Evolutionary conservation across 768 basidiomycete genomes (phyloP).

Genomic region (Steccherinum ochraceum): DNA sequence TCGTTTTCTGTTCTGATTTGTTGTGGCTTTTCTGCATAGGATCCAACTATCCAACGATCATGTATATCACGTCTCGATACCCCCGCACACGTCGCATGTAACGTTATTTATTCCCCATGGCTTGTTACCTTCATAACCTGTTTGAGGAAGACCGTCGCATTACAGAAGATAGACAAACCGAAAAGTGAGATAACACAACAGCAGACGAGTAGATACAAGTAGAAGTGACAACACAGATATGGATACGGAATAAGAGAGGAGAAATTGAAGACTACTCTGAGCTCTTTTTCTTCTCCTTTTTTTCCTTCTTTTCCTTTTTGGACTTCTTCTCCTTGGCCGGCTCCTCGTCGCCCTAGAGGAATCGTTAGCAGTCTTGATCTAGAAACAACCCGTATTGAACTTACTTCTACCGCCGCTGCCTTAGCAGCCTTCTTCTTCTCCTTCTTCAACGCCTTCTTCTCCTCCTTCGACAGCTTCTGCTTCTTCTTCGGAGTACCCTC

Average conservation of each 20-base stretch:
- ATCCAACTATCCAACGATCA: not conserved
- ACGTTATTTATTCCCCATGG: not conserved
- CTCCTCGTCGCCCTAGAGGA: slow-evolving; percentile 23
- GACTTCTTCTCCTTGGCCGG: slow-evolving; percentile 35
- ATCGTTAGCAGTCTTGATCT: not conserved
- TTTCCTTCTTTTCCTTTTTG: slow-evolving; percentile 32
- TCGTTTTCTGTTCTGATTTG: not conserved
- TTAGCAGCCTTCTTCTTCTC: slow-evolving; percentile 70
- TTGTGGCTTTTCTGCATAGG: not conserved
- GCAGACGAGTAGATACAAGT: too few species aligned
- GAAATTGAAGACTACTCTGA: slow-evolving; percentile 22
- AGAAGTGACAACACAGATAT: too few species aligned
- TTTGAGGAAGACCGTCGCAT: too few species aligned
- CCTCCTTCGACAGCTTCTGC: slow-evolving; percentile 50
- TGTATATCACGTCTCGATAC: not conserved
- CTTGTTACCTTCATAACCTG: too few species aligned
- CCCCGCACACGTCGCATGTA: not conserved
- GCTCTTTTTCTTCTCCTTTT: slow-evolving; percentile 55
- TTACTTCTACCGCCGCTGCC: slow-evolving; percentile 40
- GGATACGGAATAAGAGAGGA: too few species aligned
- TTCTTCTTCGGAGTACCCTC: slow-evolving; percentile 55
- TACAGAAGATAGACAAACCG: not conserved
- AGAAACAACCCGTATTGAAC: slow-evolving; percentile 13
- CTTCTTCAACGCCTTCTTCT: slow-evolving; percentile 74
- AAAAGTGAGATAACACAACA: slow-evolving; percentile 13